Base-by-base conservation (phyloP, 495 filamentous ascomycete genomes). In the Thozetella sp. region DNA sequence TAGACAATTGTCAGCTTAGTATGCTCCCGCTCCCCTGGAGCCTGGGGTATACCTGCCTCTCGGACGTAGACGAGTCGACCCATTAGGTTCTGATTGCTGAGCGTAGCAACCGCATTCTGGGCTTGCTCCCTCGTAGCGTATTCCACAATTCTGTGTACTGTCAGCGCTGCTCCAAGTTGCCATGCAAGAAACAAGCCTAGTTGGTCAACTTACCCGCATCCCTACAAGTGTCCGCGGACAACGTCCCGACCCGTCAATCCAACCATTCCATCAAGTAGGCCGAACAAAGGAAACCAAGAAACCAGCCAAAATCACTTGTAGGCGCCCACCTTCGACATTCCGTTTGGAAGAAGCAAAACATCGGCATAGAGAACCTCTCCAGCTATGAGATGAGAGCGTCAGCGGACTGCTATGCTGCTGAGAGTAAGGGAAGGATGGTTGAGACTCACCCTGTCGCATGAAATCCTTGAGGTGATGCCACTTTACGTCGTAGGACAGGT, bases 301-400 rank as follows among this genome's bases (percentile, higher is more conserved):
- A 88, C 88, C 89, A 92, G 86, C 87, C 91, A 88, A 86, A 86
- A 86, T 93, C 86, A 88, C 86, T 78, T 79, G 86, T 92, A 91
- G 88, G 87, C 88, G 91, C 93, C 92, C 93, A 97, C 95, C 96
- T 99, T 99, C 91, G 94, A 97, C 95, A 99, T 99, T 93, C 95
- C 95, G 88, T 99, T 99, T 73, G 96, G 96, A 93, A 99, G 93
- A 78, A 97, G 86, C 78, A 99, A 90, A 72, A 99, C 94, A 86
- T 99, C 95, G 87, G 95, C 95, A 80, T 96, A 99, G 82, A 98
- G 88, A 80, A 98, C 96, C 75, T 98, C 95, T 86, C 95, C 95
- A 83, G 95, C 95, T 99, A 76, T 70, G 68, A 56, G 17, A 15
- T 13, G 55, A 56, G 50, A 54, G 51, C 55, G 58, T 66, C 51